A percentile compares a stretch with the other conserved stretches of the same genome.
phyloP scores from a whole-genome alignment of 2,329 filamentous ascomycete species.

The Sclerotiophoma versabilis region DNA sequence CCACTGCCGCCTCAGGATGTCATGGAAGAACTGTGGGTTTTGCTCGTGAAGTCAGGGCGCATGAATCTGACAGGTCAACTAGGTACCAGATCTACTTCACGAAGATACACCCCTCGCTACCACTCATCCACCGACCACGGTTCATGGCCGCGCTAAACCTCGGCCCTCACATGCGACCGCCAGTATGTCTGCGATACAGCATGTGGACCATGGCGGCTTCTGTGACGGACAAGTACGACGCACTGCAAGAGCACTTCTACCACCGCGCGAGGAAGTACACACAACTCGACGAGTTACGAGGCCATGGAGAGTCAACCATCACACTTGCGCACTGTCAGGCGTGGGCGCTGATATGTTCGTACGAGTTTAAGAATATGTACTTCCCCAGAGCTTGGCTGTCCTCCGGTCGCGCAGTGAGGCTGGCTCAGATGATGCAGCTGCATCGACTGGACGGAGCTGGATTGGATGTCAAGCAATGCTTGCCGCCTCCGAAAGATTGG shows the following conservation, averaged over 20 bases:
- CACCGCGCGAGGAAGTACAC: conserved; percentile 87
- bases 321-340: conserved; percentile 86
- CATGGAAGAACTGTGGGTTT: conserved; percentile 79
- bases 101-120: conserved; percentile 83
- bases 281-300: conserved; percentile 88
- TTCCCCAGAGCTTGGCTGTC: conserved; percentile 97
- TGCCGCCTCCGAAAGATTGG: conserved; percentile 88
- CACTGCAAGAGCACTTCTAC: conserved; percentile 88
- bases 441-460: conserved; percentile 84
- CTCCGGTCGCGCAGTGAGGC: conserved; percentile 78
- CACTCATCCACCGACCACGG: conserved; percentile 88
- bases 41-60: too few relatives aligned
- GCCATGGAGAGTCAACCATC: conserved; percentile 88
- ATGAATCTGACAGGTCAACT: conserved; percentile 21
- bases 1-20: conserved; percentile 78
- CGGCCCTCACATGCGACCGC: conserved; percentile 83
- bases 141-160: conserved; percentile 90
- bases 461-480: conserved; percentile 89
- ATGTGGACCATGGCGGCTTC: conserved; percentile 97
- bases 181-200: conserved; percentile 87
- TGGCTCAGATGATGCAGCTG: conserved; percentile 91
- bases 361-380: conserved; percentile 98
- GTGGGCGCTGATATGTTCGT: conserved; percentile 78
- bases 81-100: conserved; percentile 88
- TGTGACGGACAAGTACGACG: conserved; percentile 79